A percentile compares a stretch with the other conserved stretches of the same genome.
Conservation (phyloP, 2,329 filamentous ascomycete species). For the Neofusicoccum parvum region DNA sequence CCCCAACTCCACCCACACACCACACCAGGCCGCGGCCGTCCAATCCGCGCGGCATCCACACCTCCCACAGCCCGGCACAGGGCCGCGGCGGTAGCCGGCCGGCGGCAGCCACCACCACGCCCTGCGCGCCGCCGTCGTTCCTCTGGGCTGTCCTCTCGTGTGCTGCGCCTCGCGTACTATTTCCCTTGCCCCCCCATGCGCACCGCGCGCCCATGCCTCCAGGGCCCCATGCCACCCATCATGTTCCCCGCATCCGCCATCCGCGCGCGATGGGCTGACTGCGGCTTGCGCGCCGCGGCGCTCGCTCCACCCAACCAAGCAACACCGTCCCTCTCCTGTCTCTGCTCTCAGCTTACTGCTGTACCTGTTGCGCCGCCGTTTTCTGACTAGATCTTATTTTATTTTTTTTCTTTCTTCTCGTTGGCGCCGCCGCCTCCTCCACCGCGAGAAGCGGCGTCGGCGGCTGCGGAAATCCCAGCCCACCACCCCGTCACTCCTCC, state of each 20-base stretch:
- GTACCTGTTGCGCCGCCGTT: no score
- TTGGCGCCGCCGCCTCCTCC: no score
- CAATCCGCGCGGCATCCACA: neutral
- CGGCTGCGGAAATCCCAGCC: neutral
- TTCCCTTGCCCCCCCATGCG: neutral
- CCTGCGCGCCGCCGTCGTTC: neutral
- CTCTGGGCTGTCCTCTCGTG: neutral
- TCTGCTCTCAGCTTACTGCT: no score
- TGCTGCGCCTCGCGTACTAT: conserved; percentile 7
- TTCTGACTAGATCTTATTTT: no score
- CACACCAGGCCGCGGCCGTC: neutral
- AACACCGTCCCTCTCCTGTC: neutral
- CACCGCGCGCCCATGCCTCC: no score
- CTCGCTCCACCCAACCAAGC: neutral
- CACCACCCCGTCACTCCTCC: neutral
- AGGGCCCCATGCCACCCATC: no score
- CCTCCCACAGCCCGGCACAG: neutral
- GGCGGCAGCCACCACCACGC: neutral
- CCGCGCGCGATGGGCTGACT: conserved; percentile 5
- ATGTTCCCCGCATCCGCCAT: conserved; percentile 15
- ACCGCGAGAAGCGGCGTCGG: neutral
- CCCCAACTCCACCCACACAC: neutral
- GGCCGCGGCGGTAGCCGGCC: conserved; percentile 4
- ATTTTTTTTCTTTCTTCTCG: no score
- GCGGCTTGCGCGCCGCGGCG: conserved; percentile 7